Base-by-base conservation (phyloP, 192 early-diverging fungal species). In the Gonapodya prolifera region DNA sequence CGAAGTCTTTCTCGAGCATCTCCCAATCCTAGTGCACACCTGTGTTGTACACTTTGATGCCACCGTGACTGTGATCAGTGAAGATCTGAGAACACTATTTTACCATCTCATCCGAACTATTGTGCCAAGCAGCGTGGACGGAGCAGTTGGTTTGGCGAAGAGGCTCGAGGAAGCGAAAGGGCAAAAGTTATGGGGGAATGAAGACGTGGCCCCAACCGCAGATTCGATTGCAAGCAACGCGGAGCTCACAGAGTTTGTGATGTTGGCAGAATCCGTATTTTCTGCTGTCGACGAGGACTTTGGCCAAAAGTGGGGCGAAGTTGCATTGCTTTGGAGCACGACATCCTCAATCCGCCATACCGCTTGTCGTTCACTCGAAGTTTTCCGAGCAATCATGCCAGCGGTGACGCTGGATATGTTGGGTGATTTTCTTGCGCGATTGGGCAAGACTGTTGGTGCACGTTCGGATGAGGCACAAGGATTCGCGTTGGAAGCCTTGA, bases 281-380 rank as follows among this genome's bases (percentile, higher is more conserved):
- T 32, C 69, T 78, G 29, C 81, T 85, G 71, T 32, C 45, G 45
- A 61, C 45, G 69, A 75, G 74, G 32, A 86, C 29, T 78, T 91
- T 30, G 78, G 86, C 16, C 91, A 90, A 75, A 85, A 83, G 35
- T 95, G 94, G 94, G 94, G 91, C 0, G 90, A 91, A 77, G 88
- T 87, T 1, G 92, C 94, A 0, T 85, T 96, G 18, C 83, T 86
- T 69, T 95, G 93, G 94, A 94, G 92, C 1, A 92, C 92, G 0
- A 85, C 84, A 31, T 95, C 93, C 79, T 88, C 94, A 28, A 92
- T 94, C 13, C 88, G 91, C 0, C 93, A 95, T 81, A 88, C 94
- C n/a, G 95, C 94, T 8, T 93, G 92, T 78, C 83, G 93, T 16
- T 95, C 93, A 0, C 90, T 96, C 77, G 93, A 95, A 77, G 91